These are phyloP conservation scores for Orbilia blumenaviensis DNA, from an alignment of 2,329 filamentous ascomycete genomes.

Conservation along the genomic window DNA sequence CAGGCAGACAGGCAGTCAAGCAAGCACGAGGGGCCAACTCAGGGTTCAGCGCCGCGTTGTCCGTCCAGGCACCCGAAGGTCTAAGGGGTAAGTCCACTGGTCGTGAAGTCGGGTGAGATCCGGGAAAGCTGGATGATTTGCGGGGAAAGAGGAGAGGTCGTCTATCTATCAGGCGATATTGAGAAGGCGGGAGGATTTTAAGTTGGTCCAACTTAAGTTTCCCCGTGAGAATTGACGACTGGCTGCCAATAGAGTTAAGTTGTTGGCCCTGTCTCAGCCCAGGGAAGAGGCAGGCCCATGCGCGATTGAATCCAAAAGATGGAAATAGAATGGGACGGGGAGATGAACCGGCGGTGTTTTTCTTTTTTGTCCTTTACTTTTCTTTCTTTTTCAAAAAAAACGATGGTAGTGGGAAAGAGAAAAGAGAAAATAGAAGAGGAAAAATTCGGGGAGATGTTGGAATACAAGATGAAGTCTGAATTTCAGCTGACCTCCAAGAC, in stretches of 20 bases:
- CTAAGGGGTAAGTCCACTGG: slow-evolving; percentile 16
- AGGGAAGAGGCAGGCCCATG: slow-evolving; percentile 53
- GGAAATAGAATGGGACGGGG: slow-evolving; percentile 46
- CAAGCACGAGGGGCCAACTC: slow-evolving; percentile 39
- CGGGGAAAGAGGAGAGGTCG: slow-evolving; percentile 55
- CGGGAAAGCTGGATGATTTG: slow-evolving; percentile 52
- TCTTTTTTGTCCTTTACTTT: neutral
- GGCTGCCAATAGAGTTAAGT: slow-evolving; percentile 47
- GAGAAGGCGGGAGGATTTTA: slow-evolving; percentile 49
- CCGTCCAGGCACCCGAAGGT: slow-evolving; percentile 19
- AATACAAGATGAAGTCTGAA: neutral
- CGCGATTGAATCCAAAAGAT: slow-evolving; percentile 41
- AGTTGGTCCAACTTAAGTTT: slow-evolving; percentile 51
- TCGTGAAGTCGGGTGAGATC: slow-evolving; percentile 35
- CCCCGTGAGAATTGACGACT: slow-evolving; percentile 43
- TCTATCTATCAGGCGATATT: slow-evolving; percentile 50
- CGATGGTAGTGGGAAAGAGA: slow-evolving; percentile 22
- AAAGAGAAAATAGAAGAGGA: slow-evolving; percentile 22
- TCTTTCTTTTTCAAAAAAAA: neutral
- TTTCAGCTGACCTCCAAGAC: neutral
- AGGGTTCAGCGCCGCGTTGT: slow-evolving; percentile 51
- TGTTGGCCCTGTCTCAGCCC: slow-evolving; percentile 53
- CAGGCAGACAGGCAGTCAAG: too few species aligned
- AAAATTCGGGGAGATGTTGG: neutral
- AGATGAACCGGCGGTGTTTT: slow-evolving; percentile 8